Evolutionary conservation across 306 rosid species (phyloP), one percentile per base, ranked within the genome.

Genomic region (Alnus glutinosa): DNA sequence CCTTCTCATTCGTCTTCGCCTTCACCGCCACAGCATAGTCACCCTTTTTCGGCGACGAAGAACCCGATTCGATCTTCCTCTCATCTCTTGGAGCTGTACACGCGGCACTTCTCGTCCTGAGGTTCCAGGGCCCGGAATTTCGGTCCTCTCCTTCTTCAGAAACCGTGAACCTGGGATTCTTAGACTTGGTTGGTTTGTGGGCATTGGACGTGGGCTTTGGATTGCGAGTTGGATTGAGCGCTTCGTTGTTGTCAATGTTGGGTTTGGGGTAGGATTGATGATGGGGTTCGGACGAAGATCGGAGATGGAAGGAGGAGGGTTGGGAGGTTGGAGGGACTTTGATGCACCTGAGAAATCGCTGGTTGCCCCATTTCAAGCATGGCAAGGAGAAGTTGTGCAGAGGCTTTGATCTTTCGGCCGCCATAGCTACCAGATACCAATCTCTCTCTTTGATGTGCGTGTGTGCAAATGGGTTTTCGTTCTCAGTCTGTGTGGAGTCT

Each of bases 301-400:
- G 80, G 39, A 48, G 88, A 80, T 84, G 79, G 30, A 72, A 55
- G 2, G 82, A 13, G 14, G 77, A 55, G 7, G 87, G 85, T 16
- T 71, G 42, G 14, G 76, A 2, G 77, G 47, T 11, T 9, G 75
- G 15, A 28, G 72, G 15, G 28, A 79, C 51, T 79, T 86, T 89
- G 83, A 85, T 85, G 70, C 88, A 87, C 36, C 85, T 76, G 71
- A 89, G 92, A 72, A 85, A 70, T 63, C 72, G 73, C 52, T 83
- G 89, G n/a, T 81, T 66, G 52, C 90, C 92, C 92, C 92, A 89
- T 85, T 85, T 87, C 78, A 87, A 84, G 57, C 77, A 75, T n/a
- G 92, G 90, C 44, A 89, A 83, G 47, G 90, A 85, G 87, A 89
- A 89, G 86, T 89, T 87, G 68, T 89, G 90, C 7, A 89, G 86